These are phyloP conservation scores for Mucuna pruriens DNA, from an alignment of 306 rosid species.

Conservation along the genomic window DNA sequence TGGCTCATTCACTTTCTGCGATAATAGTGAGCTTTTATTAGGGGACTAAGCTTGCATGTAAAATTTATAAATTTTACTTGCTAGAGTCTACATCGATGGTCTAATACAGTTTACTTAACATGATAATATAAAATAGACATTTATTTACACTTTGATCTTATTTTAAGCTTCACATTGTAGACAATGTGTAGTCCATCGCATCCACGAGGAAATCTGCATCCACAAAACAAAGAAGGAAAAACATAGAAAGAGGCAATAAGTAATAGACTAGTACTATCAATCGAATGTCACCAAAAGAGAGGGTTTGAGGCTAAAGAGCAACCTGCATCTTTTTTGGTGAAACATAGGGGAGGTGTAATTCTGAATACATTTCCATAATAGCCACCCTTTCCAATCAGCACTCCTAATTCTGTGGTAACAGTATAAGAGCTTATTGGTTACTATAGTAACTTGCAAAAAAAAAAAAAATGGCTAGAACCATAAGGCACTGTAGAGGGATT, in stretches of 20 bases:
- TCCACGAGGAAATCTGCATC: slow-evolving; percentile 81
- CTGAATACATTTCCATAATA: slow-evolving; percentile 88
- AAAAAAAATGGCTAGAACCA: neutral
- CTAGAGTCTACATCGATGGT: slow-evolving; percentile 27
- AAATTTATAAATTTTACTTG: slow-evolving; percentile 31
- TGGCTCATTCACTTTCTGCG: slow-evolving; percentile 54
- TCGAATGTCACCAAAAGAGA: neutral
- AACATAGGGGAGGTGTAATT: slow-evolving; percentile 92
- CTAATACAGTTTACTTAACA: slow-evolving; percentile 21
- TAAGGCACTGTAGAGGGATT: neutral
- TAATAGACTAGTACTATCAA: neutral
- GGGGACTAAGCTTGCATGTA: slow-evolving; percentile 32
- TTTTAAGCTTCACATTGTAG: slow-evolving; percentile 60
- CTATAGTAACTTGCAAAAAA: neutral
- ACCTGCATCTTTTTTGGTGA: slow-evolving; percentile 96
- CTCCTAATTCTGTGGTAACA: slow-evolving; percentile 69
- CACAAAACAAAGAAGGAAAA: neutral
- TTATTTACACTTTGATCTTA: slow-evolving; percentile 40
- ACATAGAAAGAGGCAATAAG: neutral
- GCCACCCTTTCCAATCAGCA: slow-evolving; percentile 87
- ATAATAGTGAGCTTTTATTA: slow-evolving; percentile 26
- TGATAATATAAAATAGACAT: neutral
- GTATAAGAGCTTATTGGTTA: neutral
- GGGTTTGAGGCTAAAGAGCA: slow-evolving; percentile 4
- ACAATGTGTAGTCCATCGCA: slow-evolving; percentile 74